A percentile compares a stretch with the other conserved stretches of the same genome.
phyloP scores from a whole-genome alignment of 768 basidiomycete species.

The Hysterangium stoloniferum region DNA sequence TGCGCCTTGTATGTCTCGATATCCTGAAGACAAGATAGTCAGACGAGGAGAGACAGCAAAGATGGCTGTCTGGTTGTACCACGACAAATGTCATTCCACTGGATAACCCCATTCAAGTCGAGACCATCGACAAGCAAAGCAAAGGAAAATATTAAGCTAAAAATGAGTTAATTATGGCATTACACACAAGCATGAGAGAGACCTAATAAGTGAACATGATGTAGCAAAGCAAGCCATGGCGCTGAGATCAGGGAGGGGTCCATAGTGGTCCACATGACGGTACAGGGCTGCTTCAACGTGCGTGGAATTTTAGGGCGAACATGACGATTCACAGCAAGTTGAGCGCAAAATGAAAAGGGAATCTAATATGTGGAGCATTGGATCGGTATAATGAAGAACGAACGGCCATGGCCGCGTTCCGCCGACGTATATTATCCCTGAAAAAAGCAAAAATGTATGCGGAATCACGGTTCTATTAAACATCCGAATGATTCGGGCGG shows the following conservation, averaged over 20 bases:
- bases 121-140: constrained; percentile 32
- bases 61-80: constrained; percentile 32
- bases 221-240: not conserved
- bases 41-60: constrained; percentile 9
- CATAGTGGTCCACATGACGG: not conserved
- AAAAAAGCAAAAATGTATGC: too few species aligned
- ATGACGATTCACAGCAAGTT: too few species aligned
- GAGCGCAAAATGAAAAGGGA: not conserved
- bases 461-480: too few species aligned
- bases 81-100: constrained; percentile 66
- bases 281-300: too few species aligned
- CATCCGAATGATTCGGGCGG: too few species aligned
- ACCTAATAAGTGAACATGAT: not conserved
- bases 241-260: not conserved
- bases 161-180: not conserved
- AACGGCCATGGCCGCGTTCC: constrained; percentile 5
- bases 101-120: constrained; percentile 54
- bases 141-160: constrained; percentile 1
- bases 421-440: too few species aligned
- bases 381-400: too few species aligned
- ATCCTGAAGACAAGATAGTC: not conserved
- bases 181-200: not conserved
- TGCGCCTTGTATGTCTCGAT: constrained; percentile 25
- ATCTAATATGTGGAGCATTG: not conserved
- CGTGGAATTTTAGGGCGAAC: too few species aligned